phyloP scores from a whole-genome alignment of 306 rosid genomes.

The Cyclanthera cordifolia region DNA sequence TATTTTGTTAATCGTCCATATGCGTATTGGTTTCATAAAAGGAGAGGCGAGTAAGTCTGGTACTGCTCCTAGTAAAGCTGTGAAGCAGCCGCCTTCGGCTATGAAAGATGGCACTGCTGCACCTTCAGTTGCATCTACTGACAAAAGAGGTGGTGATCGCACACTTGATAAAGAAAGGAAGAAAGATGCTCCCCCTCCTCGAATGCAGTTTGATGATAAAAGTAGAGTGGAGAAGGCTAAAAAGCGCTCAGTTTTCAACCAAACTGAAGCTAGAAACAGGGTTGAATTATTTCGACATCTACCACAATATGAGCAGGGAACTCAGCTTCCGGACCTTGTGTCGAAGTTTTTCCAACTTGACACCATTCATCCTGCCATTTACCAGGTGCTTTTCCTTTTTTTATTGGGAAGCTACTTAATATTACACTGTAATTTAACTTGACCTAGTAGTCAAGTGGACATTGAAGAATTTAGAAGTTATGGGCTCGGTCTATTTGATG shows the following conservation, averaged over 20 bases:
- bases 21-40: constrained; percentile 18
- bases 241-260: constrained; percentile 56
- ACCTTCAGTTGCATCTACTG: constrained; percentile 30
- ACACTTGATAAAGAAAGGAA: constrained; percentile 63
- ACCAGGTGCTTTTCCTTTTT: constrained; percentile 37
- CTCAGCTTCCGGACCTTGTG: constrained; percentile 60
- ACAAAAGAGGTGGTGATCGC: constrained; percentile 53
- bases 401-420: constrained; percentile 3
- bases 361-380: constrained; percentile 66
- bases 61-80: constrained; percentile 27
- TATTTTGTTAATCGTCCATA: not conserved
- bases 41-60: constrained; percentile 32
- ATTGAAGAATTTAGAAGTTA: too few relatives aligned
- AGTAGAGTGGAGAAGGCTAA: constrained; percentile 64
- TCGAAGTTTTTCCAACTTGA: constrained; percentile 61
- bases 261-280: constrained; percentile 67
- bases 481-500: too few relatives aligned
- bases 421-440: not conserved
- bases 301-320: constrained; percentile 77
- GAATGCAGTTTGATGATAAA: constrained; percentile 74
- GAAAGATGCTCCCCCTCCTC: constrained; percentile 73
- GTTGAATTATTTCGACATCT: constrained; percentile 79
- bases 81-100: constrained; percentile 41
- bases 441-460: too few relatives aligned
- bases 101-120: constrained; percentile 36